Conservation (phyloP, 164 flowering plant genomes). For the Chimonanthus salicifolius region DNA sequence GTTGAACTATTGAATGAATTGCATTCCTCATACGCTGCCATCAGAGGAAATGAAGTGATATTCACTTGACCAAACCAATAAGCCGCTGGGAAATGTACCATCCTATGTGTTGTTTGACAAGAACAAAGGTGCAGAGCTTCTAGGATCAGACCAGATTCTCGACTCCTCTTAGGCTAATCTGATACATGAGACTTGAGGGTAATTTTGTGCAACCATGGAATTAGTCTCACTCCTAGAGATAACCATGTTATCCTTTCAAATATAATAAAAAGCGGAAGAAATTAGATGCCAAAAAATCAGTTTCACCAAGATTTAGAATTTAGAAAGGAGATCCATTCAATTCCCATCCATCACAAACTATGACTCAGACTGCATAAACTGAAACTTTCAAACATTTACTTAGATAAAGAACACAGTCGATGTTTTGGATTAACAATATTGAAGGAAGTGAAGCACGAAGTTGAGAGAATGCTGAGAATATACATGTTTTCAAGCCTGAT, state of each 20-base stretch:
- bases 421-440: not conserved
- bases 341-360: not conserved
- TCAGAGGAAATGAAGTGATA: too few relatives aligned
- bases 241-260: too few relatives aligned
- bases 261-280: not conserved
- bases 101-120: too few relatives aligned
- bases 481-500: slow-evolving; percentile 17
- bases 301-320: not conserved
- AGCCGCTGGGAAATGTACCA: too few relatives aligned
- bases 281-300: not conserved
- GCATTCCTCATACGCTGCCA: too few relatives aligned
- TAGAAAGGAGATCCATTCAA: not conserved
- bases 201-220: not conserved
- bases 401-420: not conserved
- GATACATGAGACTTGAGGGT: too few relatives aligned
- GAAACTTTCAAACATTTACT: not conserved
- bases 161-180: too few relatives aligned
- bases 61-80: too few relatives aligned
- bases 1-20: too few relatives aligned
- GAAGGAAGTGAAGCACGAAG: not conserved
- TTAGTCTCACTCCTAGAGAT: not conserved
- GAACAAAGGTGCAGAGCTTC: too few relatives aligned
- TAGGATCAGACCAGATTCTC: too few relatives aligned
- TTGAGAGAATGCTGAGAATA: slow-evolving; percentile 6
- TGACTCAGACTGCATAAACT: not conserved